Evolutionary conservation across 2,329 filamentous ascomycete species (phyloP), one percentile per base, ranked within the genome.

Genomic region (Truncatella angustata): DNA sequence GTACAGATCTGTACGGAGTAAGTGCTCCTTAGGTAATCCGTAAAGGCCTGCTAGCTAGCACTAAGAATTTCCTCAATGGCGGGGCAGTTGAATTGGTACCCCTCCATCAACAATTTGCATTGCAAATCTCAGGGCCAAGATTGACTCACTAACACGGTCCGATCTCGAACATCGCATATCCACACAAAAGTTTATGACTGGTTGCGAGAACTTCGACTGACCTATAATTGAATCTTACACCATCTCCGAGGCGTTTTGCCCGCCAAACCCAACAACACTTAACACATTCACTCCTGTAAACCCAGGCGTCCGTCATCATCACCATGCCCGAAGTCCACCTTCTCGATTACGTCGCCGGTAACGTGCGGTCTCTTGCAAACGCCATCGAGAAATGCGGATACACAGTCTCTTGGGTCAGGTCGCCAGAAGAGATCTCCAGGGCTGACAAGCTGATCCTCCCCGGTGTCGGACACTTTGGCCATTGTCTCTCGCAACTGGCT

Each of bases 321-420:
- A 79, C 62, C 47, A 91, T 91, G 87, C 84, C 88, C 58, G 90
- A 81, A 45, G 88, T 93, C 58, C 82, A 93, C 73, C 74, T 94
- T 51, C 73, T 88, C 63, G 79, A 97, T 75, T 97, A 97, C 70
- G 93, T 97, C 60, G 93, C 94, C 56, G 94, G 94, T 66, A 99
- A 99, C 71, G 86, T 99, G 62, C 88, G 93, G 59, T 97, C 92
- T 58, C 82, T 99, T 63, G 93, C 92, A 67, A 99, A 99, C 77
- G 94, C 93, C 63, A 96, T 99, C 65, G 93, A 99, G 71, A 96
- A 94, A 72, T 82, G 93, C 54, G 94, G 94, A 56, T 97, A 93
- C 70, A 82, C 89, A 40, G 90, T 99, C 43, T 89, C 94, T 75
- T 97, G 93, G 94, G 80, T 99, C 60, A 87, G 81, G 63, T 85